Percentiles rank a stretch among this genome's conserved stretches.
phyloP scores from a whole-genome alignment of 768 basidiomycete genomes.

The Austroboletus eburneus region DNA sequence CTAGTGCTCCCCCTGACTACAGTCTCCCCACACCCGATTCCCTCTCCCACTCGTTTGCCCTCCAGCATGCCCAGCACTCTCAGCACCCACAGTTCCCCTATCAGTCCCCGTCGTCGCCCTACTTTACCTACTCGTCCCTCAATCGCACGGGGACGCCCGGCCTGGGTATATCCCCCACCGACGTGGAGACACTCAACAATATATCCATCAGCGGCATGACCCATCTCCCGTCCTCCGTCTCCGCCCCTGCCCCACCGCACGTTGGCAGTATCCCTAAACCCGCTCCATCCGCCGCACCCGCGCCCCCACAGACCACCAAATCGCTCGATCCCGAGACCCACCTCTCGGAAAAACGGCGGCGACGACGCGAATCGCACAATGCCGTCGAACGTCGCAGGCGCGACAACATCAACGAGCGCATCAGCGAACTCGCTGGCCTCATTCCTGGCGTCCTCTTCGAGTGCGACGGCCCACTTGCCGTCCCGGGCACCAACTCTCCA shows the following conservation, averaged over 20 bases:
- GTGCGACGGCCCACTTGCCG: constrained; percentile 33
- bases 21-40: constrained; percentile 43
- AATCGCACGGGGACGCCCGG: constrained; percentile 14
- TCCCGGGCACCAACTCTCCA: constrained; percentile 13
- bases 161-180: constrained; percentile 26
- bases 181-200: constrained; percentile 21
- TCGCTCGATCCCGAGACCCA: constrained; percentile 33
- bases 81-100: constrained; percentile 20
- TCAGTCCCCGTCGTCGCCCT: constrained; percentile 27
- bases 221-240: constrained; percentile 19
- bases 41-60: constrained; percentile 26
- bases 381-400: constrained; percentile 83
- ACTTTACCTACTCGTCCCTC: constrained; percentile 21
- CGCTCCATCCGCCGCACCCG: neutral
- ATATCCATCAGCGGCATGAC: constrained; percentile 17
- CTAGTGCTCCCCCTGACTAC: constrained; percentile 33
- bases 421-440: constrained; percentile 81
- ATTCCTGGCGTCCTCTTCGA: constrained; percentile 87
- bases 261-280: constrained; percentile 14
- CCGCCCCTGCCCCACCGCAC: constrained; percentile 9
- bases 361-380: constrained; percentile 84
- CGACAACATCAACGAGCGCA: constrained; percentile 96
- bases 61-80: constrained; percentile 29
- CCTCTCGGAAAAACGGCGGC: constrained; percentile 73
- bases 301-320: constrained; percentile 8